Percentiles rank a stretch among this genome's conserved stretches.
Conservation (phyloP, 2,329 filamentous ascomycete species). For the Xylariaceae sp. region DNA sequence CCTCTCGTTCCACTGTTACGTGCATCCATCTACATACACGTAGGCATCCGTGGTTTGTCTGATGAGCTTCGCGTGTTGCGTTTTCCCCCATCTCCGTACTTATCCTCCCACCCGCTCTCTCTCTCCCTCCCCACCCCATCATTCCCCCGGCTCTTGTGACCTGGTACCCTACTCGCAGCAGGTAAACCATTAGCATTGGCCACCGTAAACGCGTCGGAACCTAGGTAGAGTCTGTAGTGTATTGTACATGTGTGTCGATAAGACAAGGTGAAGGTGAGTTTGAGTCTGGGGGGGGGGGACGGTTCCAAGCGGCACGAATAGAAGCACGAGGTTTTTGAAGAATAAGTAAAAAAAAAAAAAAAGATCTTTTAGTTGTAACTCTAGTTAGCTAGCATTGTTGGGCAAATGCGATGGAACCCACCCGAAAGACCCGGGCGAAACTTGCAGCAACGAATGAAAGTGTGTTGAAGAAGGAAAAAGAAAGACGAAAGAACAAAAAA, state of each 20-base stretch:
- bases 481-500: no score
- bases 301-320: neutral
- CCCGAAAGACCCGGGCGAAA: constrained; percentile 13
- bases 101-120: neutral
- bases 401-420: neutral
- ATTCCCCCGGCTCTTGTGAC: constrained; percentile 11
- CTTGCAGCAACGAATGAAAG: constrained; percentile 7
- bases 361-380: no score
- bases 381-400: neutral
- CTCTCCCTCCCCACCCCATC: neutral
- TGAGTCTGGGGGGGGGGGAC: neutral
- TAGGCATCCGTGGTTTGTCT: constrained; percentile 19
- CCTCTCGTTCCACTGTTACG: constrained; percentile 16
- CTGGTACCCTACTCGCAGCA: neutral
- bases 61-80: constrained; percentile 6
- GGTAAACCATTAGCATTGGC: neutral
- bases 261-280: constrained; percentile 1
- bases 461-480: neutral
- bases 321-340: no score
- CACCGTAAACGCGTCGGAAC: neutral
- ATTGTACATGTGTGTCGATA: neutral
- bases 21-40: constrained; percentile 21
- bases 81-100: constrained; percentile 1
- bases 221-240: neutral
- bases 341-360: no score